Percentiles rank a stretch among this genome's conserved stretches.
These are phyloP conservation scores for Alternaria burnsii DNA, from an alignment of 2,329 filamentous ascomycete species.

Conservation along the genomic window DNA sequence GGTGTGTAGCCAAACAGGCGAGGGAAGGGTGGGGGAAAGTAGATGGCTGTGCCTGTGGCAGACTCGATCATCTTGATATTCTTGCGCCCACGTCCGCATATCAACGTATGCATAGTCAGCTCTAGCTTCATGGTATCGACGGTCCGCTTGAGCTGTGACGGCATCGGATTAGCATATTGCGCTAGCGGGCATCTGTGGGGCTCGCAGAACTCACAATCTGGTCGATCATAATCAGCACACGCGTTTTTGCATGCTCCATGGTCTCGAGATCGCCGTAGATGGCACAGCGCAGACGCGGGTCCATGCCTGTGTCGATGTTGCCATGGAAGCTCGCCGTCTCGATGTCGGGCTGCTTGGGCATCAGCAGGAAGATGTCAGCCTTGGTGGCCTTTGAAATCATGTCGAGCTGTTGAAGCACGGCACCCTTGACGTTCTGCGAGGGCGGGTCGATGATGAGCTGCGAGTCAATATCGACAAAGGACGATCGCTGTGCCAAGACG, in stretches of 20 bases:
- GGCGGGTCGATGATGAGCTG: constrained; percentile 83
- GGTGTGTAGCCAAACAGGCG: constrained; percentile 91
- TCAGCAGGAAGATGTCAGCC: constrained; percentile 94
- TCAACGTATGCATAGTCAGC: constrained; percentile 85
- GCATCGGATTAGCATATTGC: constrained; percentile 47
- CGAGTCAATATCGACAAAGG: constrained; percentile 91
- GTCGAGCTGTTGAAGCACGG: constrained; percentile 85
- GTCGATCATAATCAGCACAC: constrained; percentile 96
- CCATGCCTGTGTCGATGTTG: constrained; percentile 77
- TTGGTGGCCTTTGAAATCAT: constrained; percentile 87
- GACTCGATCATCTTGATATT: constrained; percentile 99
- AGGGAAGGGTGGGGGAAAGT: constrained; percentile 95
- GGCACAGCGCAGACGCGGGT: constrained; percentile 89
- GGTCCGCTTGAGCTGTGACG: constrained; percentile 70
- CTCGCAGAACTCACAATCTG: constrained; percentile 72
- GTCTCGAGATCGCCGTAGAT: constrained; percentile 97
- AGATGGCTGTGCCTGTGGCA: constrained; percentile 93
- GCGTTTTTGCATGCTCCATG: constrained; percentile 94
- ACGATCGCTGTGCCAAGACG: constrained; percentile 73
- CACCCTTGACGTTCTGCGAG: constrained; percentile 72
- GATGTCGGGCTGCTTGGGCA: constrained; percentile 82
- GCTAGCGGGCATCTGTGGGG: constrained; percentile 32
- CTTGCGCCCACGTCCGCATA: constrained; percentile 92
- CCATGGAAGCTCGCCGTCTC: constrained; percentile 80
- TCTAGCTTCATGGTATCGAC: constrained; percentile 86